Evolutionary conservation across 306 rosid species (phyloP).

Genomic region (Castanea mollissima): DNA sequence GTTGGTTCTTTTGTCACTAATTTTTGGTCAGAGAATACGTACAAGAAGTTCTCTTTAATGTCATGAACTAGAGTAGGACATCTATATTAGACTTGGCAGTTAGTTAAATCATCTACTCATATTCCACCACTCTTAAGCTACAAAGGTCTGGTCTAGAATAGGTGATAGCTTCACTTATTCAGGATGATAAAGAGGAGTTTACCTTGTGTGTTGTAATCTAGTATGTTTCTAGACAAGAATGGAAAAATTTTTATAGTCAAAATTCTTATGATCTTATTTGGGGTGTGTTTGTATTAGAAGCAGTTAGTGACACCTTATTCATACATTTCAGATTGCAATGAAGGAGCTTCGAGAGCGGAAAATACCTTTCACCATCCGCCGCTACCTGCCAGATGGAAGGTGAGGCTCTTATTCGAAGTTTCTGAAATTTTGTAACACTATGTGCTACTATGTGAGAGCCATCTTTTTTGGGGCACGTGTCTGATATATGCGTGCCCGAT

Average conservation of each 20-base stretch:
- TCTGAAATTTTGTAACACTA: not conserved
- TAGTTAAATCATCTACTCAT: not conserved
- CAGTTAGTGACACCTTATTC: not conserved
- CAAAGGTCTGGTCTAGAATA: not conserved
- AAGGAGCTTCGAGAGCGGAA: constrained; percentile 93
- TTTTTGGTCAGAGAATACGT: not conserved
- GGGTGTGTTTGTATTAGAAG: not conserved
- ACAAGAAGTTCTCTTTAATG: not conserved
- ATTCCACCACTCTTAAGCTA: not conserved
- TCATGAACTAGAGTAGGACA: not conserved
- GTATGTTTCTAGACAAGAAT: too few species aligned
- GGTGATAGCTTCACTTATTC: not conserved
- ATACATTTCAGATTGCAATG: constrained; percentile 69
- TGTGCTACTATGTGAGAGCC: not conserved
- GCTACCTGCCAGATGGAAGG: constrained; percentile 99
- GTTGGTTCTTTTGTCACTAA: not conserved
- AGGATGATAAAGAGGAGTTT: not conserved
- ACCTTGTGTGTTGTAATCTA: not conserved
- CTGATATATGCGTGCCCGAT: not conserved
- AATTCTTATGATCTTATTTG: too few species aligned
- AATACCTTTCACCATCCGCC: constrained; percentile 94
- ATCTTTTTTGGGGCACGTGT: not conserved
- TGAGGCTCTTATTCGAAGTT: constrained; percentile 16
- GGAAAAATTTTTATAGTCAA: too few species aligned
- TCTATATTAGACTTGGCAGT: not conserved